Conservation (phyloP, 441 rosid genomes). For the Theobroma grandiflorum region DNA sequence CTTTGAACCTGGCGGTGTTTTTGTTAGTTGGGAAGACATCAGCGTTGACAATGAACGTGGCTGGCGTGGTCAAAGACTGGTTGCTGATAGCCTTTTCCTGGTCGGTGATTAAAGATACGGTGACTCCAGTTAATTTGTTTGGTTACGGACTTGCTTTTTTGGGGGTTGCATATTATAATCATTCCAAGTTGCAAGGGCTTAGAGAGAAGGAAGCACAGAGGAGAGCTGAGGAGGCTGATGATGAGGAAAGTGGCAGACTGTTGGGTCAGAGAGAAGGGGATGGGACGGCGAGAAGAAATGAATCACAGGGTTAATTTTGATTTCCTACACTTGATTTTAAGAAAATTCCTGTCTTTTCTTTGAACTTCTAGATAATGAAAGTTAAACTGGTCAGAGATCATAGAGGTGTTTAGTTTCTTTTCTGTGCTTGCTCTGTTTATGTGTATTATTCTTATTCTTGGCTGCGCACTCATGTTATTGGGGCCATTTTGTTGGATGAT, state of each 20-base stretch:
- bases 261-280: slow-evolving; percentile 41
- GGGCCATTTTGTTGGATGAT: not conserved
- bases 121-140: slow-evolving; percentile 54
- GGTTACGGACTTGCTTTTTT: slow-evolving; percentile 79
- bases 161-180: slow-evolving; percentile 82
- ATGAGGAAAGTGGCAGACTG: slow-evolving; percentile 44
- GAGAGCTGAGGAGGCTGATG: slow-evolving; percentile 42
- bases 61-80: slow-evolving; percentile 69
- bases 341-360: too few relatives aligned
- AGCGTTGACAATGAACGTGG: slow-evolving; percentile 66
- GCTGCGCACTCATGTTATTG: not conserved
- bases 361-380: not conserved
- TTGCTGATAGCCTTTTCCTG: slow-evolving; percentile 63
- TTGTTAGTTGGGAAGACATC: slow-evolving; percentile 59
- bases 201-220: slow-evolving; percentile 57
- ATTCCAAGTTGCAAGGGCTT: slow-evolving; percentile 65
- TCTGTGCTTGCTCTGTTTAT: slow-evolving; percentile 1
- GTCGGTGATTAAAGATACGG: slow-evolving; percentile 65
- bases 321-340: not conserved
- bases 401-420: not conserved
- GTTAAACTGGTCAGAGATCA: not conserved
- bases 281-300: slow-evolving; percentile 38
- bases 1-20: slow-evolving; percentile 59
- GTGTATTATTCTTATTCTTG: not conserved
- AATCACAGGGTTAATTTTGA: slow-evolving; percentile 29